A percentile compares a stretch with the other conserved stretches of the same genome.
Conservation (phyloP, 257 asterid species). For the Petunia secreta region DNA sequence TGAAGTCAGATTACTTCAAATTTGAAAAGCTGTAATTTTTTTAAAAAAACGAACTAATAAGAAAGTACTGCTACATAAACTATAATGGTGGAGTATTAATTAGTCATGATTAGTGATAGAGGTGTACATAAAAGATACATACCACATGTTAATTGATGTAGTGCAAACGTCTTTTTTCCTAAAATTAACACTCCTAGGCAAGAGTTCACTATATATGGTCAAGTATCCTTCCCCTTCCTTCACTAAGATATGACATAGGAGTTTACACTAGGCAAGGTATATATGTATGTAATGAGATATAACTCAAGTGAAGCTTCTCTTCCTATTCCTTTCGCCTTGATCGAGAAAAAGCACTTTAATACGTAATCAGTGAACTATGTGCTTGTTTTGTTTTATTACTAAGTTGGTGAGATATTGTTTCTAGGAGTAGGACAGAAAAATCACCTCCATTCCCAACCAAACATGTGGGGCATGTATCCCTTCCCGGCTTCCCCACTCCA, state of each 20-base stretch:
- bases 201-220: too few species aligned
- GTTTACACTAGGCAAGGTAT: background rate
- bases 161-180: too few species aligned
- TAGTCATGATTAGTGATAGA: too few species aligned
- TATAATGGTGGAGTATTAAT: too few species aligned
- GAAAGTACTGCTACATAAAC: too few species aligned
- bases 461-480: slow-evolving; percentile 14
- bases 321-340: background rate
- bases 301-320: slow-evolving; percentile 1
- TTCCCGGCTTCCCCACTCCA: background rate
- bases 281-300: background rate
- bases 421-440: background rate
- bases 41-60: too few species aligned
- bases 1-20: too few species aligned
- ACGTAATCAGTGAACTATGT: background rate
- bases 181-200: too few species aligned
- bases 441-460: slow-evolving; percentile 21
- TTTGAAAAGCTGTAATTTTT: too few species aligned
- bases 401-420: slow-evolving; percentile 6
- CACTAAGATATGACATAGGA: background rate
- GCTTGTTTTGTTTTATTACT: background rate
- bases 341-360: background rate
- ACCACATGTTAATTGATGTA: too few species aligned
- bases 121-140: too few species aligned
- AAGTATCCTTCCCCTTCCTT: slow-evolving; percentile 1